Percentiles rank a stretch among this genome's conserved stretches.
Conservation (phyloP, 176 grass and related monocot genomes). For the Musa beccarii region DNA sequence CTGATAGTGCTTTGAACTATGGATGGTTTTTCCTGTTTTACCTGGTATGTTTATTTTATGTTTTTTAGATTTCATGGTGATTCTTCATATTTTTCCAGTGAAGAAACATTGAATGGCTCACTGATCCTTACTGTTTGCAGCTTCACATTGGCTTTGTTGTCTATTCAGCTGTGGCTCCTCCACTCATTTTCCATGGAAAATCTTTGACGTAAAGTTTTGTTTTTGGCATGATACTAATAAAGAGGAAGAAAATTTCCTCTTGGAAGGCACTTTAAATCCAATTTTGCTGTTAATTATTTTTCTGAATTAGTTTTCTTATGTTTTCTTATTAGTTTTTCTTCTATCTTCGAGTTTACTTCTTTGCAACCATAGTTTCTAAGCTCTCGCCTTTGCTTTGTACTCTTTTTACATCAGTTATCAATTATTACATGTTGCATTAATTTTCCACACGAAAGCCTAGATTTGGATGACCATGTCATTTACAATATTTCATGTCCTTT, state of each 20-base stretch:
- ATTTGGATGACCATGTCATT: too few relatives aligned
- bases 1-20: conserved; percentile 60
- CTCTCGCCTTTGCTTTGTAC: too few relatives aligned
- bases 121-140: conserved; percentile 23
- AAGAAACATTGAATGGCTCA: background rate
- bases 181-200: conserved; percentile 54
- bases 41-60: conserved; percentile 25
- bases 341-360: too few relatives aligned
- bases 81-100: background rate
- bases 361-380: too few relatives aligned
- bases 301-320: background rate
- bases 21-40: conserved; percentile 77
- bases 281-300: background rate
- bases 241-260: background rate
- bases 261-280: background rate
- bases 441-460: too few relatives aligned
- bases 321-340: background rate
- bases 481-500: too few relatives aligned
- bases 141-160: conserved; percentile 57
- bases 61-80: background rate
- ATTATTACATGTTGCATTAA: too few relatives aligned
- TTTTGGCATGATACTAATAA: background rate
- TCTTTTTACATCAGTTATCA: too few relatives aligned
- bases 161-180: conserved; percentile 64
- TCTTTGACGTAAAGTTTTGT: conserved; percentile 47